These are phyloP conservation scores for Vigna radiata DNA, from an alignment of 306 rosid species.

Conservation along the genomic window DNA sequence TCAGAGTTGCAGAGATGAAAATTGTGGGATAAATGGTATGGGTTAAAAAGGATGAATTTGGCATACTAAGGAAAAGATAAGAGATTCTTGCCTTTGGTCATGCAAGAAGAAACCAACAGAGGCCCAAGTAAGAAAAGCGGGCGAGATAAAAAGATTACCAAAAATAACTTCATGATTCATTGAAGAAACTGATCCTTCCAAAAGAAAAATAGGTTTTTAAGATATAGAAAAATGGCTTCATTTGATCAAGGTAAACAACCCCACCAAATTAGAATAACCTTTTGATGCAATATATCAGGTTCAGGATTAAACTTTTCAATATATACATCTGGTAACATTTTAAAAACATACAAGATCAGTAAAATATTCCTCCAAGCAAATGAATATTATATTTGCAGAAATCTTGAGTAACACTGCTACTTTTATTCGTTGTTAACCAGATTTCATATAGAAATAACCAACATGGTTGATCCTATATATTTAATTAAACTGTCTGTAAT, in stretches of 20 bases:
- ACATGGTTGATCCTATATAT: neutral
- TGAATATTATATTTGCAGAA: slow-evolving; percentile 2
- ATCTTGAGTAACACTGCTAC: neutral
- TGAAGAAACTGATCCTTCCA: neutral
- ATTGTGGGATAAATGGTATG: neutral
- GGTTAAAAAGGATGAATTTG: neutral
- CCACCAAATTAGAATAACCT: slow-evolving; percentile 1
- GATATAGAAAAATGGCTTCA: neutral
- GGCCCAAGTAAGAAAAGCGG: neutral
- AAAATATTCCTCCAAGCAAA: neutral
- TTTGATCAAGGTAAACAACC: neutral
- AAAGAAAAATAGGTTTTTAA: neutral
- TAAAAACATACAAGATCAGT: neutral
- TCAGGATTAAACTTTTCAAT: slow-evolving; percentile 1
- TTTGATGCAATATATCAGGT: slow-evolving; percentile 2
- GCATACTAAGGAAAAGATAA: too few relatives aligned
- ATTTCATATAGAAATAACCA: neutral
- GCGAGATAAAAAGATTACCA: neutral
- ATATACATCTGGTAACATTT: neutral
- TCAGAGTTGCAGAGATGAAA: neutral
- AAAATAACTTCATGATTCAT: neutral
- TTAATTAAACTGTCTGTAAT: slow-evolving; percentile 27
- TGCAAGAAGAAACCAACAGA: neutral
- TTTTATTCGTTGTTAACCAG: slow-evolving; percentile 10
- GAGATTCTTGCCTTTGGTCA: slow-evolving; percentile 6